A percentile compares a stretch with the other conserved stretches of the same genome.
These are phyloP conservation scores for Tricholoma bakamatsutake DNA, from an alignment of 768 basidiomycete genomes.

Conservation along the genomic window DNA sequence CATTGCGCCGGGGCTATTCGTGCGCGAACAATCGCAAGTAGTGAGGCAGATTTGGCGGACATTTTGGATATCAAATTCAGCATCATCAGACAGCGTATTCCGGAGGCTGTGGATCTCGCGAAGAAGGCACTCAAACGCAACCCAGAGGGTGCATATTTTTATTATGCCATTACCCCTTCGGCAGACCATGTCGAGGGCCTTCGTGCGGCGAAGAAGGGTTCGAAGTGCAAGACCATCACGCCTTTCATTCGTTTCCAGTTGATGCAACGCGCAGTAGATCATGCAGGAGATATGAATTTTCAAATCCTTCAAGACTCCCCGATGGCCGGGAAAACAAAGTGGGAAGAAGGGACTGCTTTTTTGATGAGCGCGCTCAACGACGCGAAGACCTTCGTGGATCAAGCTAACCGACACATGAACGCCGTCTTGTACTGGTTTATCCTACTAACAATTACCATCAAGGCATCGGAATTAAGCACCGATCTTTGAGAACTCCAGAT, in stretches of 20 bases:
- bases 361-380: constrained; percentile 57
- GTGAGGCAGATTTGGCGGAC: constrained; percentile 50
- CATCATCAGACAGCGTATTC: constrained; percentile 43
- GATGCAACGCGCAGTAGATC: constrained; percentile 57
- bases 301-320: constrained; percentile 39
- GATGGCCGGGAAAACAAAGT: constrained; percentile 34
- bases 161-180: constrained; percentile 53
- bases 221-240: constrained; percentile 49
- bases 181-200: constrained; percentile 45
- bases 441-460: constrained; percentile 44
- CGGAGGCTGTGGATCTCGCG: constrained; percentile 43
- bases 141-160: constrained; percentile 57
- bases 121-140: constrained; percentile 44
- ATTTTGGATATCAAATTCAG: constrained; percentile 58
- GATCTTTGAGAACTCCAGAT: constrained; percentile 51
- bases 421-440: constrained; percentile 57
- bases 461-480: constrained; percentile 41
- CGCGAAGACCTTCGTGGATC: constrained; percentile 44
- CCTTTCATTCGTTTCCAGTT: constrained; percentile 52
- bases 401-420: constrained; percentile 55
- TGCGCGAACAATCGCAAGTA: constrained; percentile 26
- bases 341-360: constrained; percentile 58
- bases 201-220: constrained; percentile 58
- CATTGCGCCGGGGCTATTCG: constrained; percentile 54
- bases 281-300: constrained; percentile 53